These are phyloP conservation scores for Amanita inopinata DNA, from an alignment of 768 basidiomycete genomes.

Conservation along the genomic window DNA sequence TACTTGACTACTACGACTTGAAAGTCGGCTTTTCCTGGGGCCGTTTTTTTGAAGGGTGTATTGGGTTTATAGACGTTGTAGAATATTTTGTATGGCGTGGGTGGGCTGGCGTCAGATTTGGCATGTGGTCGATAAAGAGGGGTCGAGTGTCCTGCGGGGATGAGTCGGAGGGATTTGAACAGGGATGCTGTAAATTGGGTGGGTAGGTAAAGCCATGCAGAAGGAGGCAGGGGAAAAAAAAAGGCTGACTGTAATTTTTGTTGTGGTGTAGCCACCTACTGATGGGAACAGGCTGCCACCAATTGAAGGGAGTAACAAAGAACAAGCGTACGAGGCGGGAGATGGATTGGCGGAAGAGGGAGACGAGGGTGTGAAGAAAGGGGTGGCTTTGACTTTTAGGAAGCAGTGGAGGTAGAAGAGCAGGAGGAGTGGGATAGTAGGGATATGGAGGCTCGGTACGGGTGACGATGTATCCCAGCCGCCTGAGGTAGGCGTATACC, in stretches of 20 bases:
- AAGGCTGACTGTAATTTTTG: conserved; percentile 41
- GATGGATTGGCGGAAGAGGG: conserved; percentile 24
- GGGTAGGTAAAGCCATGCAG: conserved; percentile 7
- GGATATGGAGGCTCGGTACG: conserved; percentile 55
- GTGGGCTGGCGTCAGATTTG: conserved; percentile 11
- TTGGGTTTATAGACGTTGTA: conserved; percentile 90
- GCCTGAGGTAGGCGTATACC: conserved; percentile 89
- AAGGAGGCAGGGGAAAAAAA: background rate
- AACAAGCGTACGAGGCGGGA: conserved; percentile 20
- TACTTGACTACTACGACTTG: conserved; percentile 81
- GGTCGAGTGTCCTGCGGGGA: conserved; percentile 52
- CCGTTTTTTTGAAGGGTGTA: conserved; percentile 71
- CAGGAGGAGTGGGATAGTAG: conserved; percentile 41
- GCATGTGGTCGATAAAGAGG: conserved; percentile 26
- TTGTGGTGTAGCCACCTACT: conserved; percentile 38
- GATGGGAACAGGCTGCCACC: conserved; percentile 57
- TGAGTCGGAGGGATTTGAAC: conserved; percentile 59
- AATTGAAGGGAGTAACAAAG: conserved; percentile 32
- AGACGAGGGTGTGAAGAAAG: conserved; percentile 25
- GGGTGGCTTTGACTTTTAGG: conserved; percentile 15
- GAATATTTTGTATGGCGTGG: conserved; percentile 71
- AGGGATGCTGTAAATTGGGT: conserved; percentile 40
- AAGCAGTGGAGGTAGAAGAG: conserved; percentile 15
- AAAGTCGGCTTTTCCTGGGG: conserved; percentile 77
- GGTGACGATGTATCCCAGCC: conserved; percentile 83